Conservation (phyloP, 768 basidiomycete genomes). For the Tulasnella calospora region DNA sequence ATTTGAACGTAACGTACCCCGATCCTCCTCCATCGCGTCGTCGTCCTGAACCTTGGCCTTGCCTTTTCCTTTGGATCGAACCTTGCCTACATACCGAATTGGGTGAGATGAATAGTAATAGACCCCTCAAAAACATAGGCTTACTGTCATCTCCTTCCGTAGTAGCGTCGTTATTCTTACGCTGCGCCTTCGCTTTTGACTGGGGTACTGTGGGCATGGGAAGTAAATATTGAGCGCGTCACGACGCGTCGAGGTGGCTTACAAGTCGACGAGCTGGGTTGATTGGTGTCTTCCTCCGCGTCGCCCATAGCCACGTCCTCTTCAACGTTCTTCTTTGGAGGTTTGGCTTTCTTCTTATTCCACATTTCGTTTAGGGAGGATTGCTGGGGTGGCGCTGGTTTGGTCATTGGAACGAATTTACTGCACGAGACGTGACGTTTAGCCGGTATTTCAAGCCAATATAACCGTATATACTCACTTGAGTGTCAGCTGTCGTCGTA, state of each 20-base stretch:
- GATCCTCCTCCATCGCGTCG: conserved; percentile 12
- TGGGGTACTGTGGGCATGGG: conserved; percentile 34
- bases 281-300: conserved; percentile 31
- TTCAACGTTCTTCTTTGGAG: not conserved
- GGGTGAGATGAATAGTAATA: not conserved
- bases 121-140: not conserved
- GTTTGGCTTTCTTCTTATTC: conserved; percentile 45
- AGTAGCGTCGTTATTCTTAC: conserved; percentile 30
- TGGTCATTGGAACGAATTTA: conserved; percentile 74
- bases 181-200: not conserved
- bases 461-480: not conserved
- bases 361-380: conserved; percentile 74
- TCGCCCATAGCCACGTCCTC: conserved; percentile 31
- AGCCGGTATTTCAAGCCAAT: not conserved
- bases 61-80: conserved; percentile 3
- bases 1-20: not conserved
- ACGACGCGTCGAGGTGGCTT: not conserved
- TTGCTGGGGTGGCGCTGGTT: conserved; percentile 64
- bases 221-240: not conserved
- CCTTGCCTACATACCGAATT: not conserved
- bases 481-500: conserved; percentile 17
- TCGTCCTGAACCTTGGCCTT: conserved; percentile 17
- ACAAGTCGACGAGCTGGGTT: conserved; percentile 27
- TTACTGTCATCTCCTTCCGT: conserved; percentile 29
- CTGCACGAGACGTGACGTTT: conserved; percentile 29